Base-by-base conservation (phyloP, 2,329 filamentous ascomycete genomes). In the Fusarium keratoplasticum region DNA sequence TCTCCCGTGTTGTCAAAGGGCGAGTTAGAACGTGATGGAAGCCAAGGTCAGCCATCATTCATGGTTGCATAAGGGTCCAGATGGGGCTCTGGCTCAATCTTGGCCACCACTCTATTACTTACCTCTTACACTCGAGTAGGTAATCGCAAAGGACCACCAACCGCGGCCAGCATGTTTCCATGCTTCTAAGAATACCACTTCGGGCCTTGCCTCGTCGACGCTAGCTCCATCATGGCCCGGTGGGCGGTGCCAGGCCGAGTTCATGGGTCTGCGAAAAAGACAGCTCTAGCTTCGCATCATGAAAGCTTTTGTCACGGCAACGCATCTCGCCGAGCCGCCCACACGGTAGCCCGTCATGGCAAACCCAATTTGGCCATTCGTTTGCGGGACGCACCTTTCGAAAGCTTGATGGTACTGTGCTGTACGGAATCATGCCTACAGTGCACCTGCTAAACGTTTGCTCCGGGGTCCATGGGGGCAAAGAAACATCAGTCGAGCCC, bases 291-390 rank as follows among this genome's bases (percentile, higher is more conserved):
- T 69, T 69, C 44, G 5, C 50, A 67, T 67, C 69, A 61, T 67
- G 50, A 69, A 71, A 76, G 64, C 60, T 72, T 76, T 77, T 61
- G 74, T 77, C 76, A 76, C 73, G 70, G 76, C 76, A 77, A 77
- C 75, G 68, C 61, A 71, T 64, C 66, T 60, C 63, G 61, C 63
- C 50, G 63, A 73, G 58, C 70, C 64, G 62, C 73, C 67, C 57
- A 44, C 69, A 67, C 57, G 47, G 47, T 27, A 52, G 10, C 47
- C 27, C 44, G 29, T 42, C 36, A 61, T 25, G 25, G 47, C 18
- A 35, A 50, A 59, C 25, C 40, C 20, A 29, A 50, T 50, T 64
- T 11, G 54, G 25, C 50, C 47, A 29, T 52, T 68, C 29, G 35
- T 55, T 61, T 35, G 64, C 33, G 25, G 29, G 33, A 57, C n/a